Percentiles rank a stretch among this genome's conserved stretches.
phyloP scores from a whole-genome alignment of 2,329 filamentous ascomycete species.

The Xylaria sp. region DNA sequence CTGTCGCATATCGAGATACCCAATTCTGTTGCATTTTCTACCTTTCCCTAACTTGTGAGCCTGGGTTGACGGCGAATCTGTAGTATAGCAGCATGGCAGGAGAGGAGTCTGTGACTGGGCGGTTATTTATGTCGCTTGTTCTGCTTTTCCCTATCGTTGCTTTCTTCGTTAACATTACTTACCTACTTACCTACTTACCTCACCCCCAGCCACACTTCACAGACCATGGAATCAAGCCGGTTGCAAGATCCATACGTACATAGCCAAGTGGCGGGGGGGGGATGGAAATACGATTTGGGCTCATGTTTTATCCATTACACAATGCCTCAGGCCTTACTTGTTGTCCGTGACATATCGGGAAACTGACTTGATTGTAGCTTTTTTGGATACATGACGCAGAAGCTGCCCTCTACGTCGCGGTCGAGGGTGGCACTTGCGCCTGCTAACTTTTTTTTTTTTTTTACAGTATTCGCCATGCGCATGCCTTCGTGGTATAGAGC shows the following conservation, averaged over 20 bases:
- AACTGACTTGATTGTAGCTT: conserved; percentile 15
- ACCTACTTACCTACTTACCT: neutral
- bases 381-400: neutral
- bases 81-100: conserved; percentile 44
- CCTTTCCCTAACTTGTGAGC: conserved; percentile 27
- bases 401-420: neutral
- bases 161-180: neutral
- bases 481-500: conserved; percentile 1
- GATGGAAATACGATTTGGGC: conserved; percentile 32
- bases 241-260: conserved; percentile 30
- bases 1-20: conserved; percentile 39
- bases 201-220: conserved; percentile 38
- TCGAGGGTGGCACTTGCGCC: neutral
- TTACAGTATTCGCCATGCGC: conserved; percentile 4
- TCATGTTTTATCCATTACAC: conserved; percentile 8
- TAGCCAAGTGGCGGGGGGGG: conserved; percentile 48
- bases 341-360: conserved; percentile 15
- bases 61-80: conserved; percentile 24
- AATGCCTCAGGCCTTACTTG: conserved; percentile 32
- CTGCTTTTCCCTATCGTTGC: conserved; percentile 7
- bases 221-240: conserved; percentile 33
- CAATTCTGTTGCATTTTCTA: conserved; percentile 32
- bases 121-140: conserved; percentile 25
- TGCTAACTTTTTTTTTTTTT: conserved; percentile 17
- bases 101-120: conserved; percentile 27